Evolutionary conservation across 495 filamentous ascomycete species (phyloP).

Genomic region (Lasiosphaeria ovina): DNA sequence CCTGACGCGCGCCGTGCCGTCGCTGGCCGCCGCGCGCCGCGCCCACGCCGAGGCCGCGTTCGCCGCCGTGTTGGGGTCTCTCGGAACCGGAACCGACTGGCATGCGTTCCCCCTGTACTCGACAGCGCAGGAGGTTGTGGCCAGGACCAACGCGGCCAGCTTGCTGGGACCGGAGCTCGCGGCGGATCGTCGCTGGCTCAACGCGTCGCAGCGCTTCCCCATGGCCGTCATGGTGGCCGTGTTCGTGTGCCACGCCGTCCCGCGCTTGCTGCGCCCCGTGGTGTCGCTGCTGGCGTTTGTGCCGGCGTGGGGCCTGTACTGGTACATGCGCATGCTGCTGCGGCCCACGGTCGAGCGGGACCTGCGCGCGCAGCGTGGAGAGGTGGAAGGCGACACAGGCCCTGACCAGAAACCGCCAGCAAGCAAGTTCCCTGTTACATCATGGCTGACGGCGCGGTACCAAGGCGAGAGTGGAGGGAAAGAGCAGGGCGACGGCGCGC

Average conservation of each 20-base stretch:
- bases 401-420: too few species aligned
- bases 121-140: conserved; percentile 7
- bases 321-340: conserved; percentile 2
- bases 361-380: not conserved
- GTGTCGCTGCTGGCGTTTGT: not conserved
- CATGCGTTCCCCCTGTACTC: conserved; percentile 2
- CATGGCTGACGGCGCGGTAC: not conserved
- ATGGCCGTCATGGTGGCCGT: conserved; percentile 14
- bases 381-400: too few species aligned
- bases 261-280: conserved; percentile 3
- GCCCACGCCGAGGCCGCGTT: not conserved
- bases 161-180: conserved; percentile 1
- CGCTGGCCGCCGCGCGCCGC: not conserved
- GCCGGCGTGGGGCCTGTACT: conserved; percentile 6
- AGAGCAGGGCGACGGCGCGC: not conserved
- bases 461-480: not conserved
- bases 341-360: conserved; percentile 5
- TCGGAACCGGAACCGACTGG: not conserved
- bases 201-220: not conserved
- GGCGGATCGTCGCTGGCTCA: conserved; percentile 2
- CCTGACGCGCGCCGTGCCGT: not conserved
- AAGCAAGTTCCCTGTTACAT: too few species aligned
- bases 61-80: not conserved
- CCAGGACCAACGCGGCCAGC: conserved; percentile 1
- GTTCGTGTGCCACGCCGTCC: conserved; percentile 6